Base-by-base conservation (phyloP, 768 basidiomycete genomes). In the Psilocybe azurescens region DNA sequence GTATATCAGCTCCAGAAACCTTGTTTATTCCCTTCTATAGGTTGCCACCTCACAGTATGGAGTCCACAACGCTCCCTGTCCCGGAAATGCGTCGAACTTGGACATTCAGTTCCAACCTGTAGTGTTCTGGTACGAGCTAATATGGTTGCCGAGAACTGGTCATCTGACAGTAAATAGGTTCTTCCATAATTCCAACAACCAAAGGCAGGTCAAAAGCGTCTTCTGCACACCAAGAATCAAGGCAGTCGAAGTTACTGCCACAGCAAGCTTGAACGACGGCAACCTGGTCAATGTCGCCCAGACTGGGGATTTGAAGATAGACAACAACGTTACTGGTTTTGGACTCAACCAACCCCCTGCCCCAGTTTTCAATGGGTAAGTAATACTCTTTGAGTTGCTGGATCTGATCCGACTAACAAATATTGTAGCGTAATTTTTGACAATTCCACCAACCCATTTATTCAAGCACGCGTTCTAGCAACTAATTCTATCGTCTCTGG, bases 331-430 rank as follows among this genome's bases (percentile, higher is more conserved):
- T 18, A 83, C 85, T 13, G 84, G 63, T 2, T 63, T 59, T 13
- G 84, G 63, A 8, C 63, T 49, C 46, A 33, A 65, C 10, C 78
- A 79, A 9, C 70, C 81, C 46, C 70, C 76, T 46, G 83, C 83
- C n/a, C 73, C 70, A 48, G 77, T 84, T 3, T 89, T 80, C 70
- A 91, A 91, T 64, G 88, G 85, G 89, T 86, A 61, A 24, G 78
- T 70, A 18, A 2, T 44, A 32, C 14, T 18, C 20, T 36, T 29
- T 36, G n/a, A 33, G 30, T 39, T 29, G 4, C 39, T 60, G 36
- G 24, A 1, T 7, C 28, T n/a, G 30, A 5, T 9, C 18, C 56
- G 30, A 41, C 8, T 5, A 14, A 24, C 9, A 11, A 28, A 28
- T 30, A 5, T 16, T 58, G 6, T 55, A 86, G 84, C 1, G 73